A percentile compares a stretch with the other conserved stretches of the same genome.
Conservation (phyloP, 2,329 filamentous ascomycete genomes). For the Epichloe brachyelytri region DNA sequence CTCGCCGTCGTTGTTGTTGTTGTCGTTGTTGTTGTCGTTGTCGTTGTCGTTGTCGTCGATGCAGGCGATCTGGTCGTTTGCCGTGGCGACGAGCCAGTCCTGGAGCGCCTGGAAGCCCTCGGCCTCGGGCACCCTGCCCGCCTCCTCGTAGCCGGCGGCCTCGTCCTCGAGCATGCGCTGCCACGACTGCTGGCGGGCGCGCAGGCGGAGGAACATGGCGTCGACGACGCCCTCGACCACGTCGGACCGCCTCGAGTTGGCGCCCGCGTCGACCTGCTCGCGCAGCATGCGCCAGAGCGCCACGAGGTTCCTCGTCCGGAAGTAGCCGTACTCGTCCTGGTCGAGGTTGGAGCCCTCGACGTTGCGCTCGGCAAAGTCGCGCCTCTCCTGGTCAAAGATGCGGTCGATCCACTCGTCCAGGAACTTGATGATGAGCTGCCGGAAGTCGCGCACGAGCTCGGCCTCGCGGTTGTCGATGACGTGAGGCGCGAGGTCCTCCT, state of each 20-base stretch:
- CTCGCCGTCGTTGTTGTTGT: constrained; percentile 77
- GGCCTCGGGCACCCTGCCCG: constrained; percentile 37
- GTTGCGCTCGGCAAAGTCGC: constrained; percentile 66
- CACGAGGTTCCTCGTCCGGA: constrained; percentile 80
- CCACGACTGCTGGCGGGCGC: constrained; percentile 72
- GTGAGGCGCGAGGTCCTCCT: constrained; percentile 68
- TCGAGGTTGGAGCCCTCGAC: constrained; percentile 66
- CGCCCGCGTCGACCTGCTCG: constrained; percentile 79
- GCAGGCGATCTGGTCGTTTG: constrained; percentile 97
- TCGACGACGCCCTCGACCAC: constrained; percentile 93
- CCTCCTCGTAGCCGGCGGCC: constrained; percentile 57
- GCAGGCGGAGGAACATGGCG: constrained; percentile 83
- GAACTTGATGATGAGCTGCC: constrained; percentile 86
- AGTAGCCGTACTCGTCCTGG: constrained; percentile 76
- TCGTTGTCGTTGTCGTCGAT: constrained; percentile 85
- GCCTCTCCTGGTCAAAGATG: constrained; percentile 71
- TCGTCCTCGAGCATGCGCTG: constrained; percentile 83
- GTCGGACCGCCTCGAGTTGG: constrained; percentile 72
- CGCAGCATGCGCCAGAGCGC: constrained; percentile 97
- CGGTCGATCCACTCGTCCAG: constrained; percentile 97
- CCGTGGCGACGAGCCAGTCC: constrained; percentile 93
- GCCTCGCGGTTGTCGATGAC: constrained; percentile 81
- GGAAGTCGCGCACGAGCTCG: constrained; percentile 87
- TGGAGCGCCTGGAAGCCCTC: constrained; percentile 68
- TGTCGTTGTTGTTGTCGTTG: constrained; percentile 69